Percentiles rank a stretch among this genome's conserved stretches.
These are phyloP conservation scores for Brassica carinata DNA, from an alignment of 345 rosid genomes.

Conservation along the genomic window DNA sequence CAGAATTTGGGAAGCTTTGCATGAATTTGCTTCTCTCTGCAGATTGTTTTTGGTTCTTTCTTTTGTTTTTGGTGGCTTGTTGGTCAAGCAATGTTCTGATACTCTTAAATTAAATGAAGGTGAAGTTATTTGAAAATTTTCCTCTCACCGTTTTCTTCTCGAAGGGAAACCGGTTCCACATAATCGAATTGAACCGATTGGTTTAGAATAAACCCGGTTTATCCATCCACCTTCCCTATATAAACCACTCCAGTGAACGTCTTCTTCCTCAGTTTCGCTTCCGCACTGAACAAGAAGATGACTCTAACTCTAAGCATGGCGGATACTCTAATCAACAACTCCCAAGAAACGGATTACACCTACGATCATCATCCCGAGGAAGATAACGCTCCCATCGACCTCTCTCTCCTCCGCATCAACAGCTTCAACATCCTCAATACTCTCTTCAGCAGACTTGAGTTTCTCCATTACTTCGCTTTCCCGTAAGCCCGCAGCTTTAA, in stretches of 20 bases:
- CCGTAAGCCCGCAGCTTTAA: slow-evolving; percentile 61
- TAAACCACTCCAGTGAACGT: slow-evolving; percentile 15
- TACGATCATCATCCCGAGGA: slow-evolving; percentile 39
- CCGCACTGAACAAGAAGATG: background rate
- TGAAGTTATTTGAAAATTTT: slow-evolving; percentile 21
- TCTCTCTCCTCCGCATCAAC: slow-evolving; percentile 42
- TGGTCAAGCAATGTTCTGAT: slow-evolving; percentile 34
- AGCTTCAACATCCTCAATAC: slow-evolving; percentile 39
- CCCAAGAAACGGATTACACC: slow-evolving; percentile 17
- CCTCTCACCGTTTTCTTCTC: background rate
- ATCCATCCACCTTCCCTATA: background rate
- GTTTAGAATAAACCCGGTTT: slow-evolving; percentile 4
- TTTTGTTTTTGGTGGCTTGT: slow-evolving; percentile 25
- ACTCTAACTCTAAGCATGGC: slow-evolving; percentile 25
- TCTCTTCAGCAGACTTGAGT: slow-evolving; percentile 77
- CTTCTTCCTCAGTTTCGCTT: background rate
- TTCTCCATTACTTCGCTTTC: slow-evolving; percentile 68
- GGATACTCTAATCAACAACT: slow-evolving; percentile 20
- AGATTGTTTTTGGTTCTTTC: slow-evolving; percentile 12
- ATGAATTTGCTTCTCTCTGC: slow-evolving; percentile 34
- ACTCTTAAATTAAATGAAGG: slow-evolving; percentile 19
- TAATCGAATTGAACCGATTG: slow-evolving; percentile 9
- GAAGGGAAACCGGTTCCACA: slow-evolving; percentile 2
- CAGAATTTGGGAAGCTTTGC: slow-evolving; percentile 25
- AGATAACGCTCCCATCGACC: slow-evolving; percentile 27